phyloP scores from a whole-genome alignment of 257 asterid genomes.

The Solanum commersonii region DNA sequence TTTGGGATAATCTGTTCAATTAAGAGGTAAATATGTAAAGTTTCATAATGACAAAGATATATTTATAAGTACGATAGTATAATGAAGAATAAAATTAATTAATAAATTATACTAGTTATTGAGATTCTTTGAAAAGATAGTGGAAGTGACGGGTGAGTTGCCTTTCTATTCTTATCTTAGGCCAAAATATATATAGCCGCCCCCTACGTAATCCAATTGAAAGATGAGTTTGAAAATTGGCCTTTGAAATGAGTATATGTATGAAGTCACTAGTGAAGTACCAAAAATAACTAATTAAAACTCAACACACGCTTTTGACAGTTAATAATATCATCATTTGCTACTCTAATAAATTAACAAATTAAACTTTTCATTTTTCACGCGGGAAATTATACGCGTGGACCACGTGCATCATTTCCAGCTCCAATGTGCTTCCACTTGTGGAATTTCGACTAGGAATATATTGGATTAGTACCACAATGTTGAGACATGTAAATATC shows the following conservation, averaged over 20 bases:
- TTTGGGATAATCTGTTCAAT: neutral
- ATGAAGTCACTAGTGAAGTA: neutral
- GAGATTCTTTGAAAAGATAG: neutral
- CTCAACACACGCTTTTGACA: neutral
- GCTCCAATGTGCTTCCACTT: neutral
- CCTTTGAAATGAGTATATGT: neutral
- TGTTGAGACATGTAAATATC: neutral
- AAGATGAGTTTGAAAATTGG: too few species aligned
- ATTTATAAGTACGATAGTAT: neutral
- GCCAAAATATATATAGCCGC: neutral
- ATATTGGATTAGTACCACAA: neutral
- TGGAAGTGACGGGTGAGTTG: neutral
- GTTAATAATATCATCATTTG: neutral
- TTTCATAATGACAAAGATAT: neutral
- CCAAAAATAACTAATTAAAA: neutral
- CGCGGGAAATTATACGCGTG: constrained; percentile 3
- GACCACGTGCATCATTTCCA: neutral
- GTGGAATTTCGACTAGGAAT: neutral
- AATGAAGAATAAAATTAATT: too few species aligned
- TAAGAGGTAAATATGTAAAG: too few species aligned
- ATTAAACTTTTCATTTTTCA: neutral
- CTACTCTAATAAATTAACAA: neutral
- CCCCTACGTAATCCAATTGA: neutral
- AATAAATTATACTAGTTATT: neutral
- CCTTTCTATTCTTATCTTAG: neutral